A percentile compares a stretch with the other conserved stretches of the same genome.
phyloP scores from a whole-genome alignment of 495 filamentous ascomycete species.

The Hypoxylon intermedium region DNA sequence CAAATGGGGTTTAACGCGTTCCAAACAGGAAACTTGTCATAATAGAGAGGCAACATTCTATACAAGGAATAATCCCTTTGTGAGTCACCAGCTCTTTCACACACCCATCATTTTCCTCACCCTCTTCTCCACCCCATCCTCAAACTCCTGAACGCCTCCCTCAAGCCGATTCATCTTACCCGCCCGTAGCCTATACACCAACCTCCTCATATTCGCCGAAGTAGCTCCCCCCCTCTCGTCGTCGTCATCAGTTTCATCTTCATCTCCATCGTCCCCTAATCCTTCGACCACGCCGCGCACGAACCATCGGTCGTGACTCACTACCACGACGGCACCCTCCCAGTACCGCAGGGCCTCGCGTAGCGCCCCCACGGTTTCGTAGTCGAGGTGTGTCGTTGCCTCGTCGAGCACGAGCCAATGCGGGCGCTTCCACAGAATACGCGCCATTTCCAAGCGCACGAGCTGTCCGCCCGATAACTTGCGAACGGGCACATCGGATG shows the following conservation, averaged over 20 bases:
- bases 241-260: conserved; percentile 56
- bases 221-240: conserved; percentile 51
- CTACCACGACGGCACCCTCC: conserved; percentile 73
- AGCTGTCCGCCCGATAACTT: conserved; percentile 79
- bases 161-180: conserved; percentile 64
- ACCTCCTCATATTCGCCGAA: conserved; percentile 54
- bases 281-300: conserved; percentile 73
- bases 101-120: conserved; percentile 53
- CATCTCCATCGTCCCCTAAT: conserved; percentile 59
- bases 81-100: conserved; percentile 9
- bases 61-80: too few species aligned
- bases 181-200: conserved; percentile 65
- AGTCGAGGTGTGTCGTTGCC: conserved; percentile 85
- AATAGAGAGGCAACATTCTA: too few species aligned
- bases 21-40: too few species aligned
- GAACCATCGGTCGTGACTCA: conserved; percentile 82
- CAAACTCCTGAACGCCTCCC: conserved; percentile 69
- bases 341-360: conserved; percentile 68
- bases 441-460: conserved; percentile 76
- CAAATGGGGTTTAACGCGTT: too few species aligned
- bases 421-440: conserved; percentile 69
- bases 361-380: conserved; percentile 74
- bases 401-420: conserved; percentile 83
- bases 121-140: conserved; percentile 67
- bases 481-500: conserved; percentile 71